phyloP scores from a whole-genome alignment of 1,284 basidiomycete species.

The Moesziomyces sp. region DNA sequence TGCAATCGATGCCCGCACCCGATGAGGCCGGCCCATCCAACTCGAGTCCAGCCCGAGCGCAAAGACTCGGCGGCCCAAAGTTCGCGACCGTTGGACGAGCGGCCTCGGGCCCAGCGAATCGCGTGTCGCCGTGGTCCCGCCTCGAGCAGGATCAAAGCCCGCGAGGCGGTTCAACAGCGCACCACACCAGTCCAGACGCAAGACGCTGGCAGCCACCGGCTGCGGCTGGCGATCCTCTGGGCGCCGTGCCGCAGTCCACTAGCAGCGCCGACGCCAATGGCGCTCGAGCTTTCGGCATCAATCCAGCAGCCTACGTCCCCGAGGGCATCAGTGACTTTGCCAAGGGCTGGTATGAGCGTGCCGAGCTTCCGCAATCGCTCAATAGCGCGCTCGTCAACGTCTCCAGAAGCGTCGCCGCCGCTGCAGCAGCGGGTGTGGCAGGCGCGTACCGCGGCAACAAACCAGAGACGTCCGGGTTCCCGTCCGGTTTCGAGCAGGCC shows the following conservation, averaged over 20 bases:
- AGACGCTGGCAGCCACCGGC: constrained; percentile 14
- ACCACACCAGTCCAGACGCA: not conserved
- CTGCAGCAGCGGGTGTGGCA: constrained; percentile 26
- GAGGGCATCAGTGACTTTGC: constrained; percentile 57
- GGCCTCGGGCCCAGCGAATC: constrained; percentile 3
- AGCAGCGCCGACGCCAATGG: constrained; percentile 7
- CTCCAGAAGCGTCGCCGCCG: constrained; percentile 47
- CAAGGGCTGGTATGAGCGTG: constrained; percentile 55
- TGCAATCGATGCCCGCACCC: constrained; percentile 6
- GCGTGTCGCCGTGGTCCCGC: constrained; percentile 31
- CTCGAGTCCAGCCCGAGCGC: constrained; percentile 3
- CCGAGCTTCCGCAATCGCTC: constrained; percentile 45
- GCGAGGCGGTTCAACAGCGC: not conserved
- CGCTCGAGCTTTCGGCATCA: constrained; percentile 32
- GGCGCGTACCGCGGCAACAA: constrained; percentile 22
- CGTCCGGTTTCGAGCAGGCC: constrained; percentile 38
- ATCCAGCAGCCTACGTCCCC: constrained; percentile 45
- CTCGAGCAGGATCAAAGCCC: constrained; percentile 2
- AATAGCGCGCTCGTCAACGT: constrained; percentile 52
- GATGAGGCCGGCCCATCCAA: not conserved
- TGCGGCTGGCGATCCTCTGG: constrained; percentile 15
- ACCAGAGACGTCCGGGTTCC: constrained; percentile 31
- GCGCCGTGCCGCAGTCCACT: constrained; percentile 3
- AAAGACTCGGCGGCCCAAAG: constrained; percentile 14
- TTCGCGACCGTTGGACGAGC: constrained; percentile 40